Percentiles rank a stretch among this genome's conserved stretches.
Evolutionary conservation across 768 basidiomycete genomes (phyloP).

Genomic region (Boletus subcaerulescens): DNA sequence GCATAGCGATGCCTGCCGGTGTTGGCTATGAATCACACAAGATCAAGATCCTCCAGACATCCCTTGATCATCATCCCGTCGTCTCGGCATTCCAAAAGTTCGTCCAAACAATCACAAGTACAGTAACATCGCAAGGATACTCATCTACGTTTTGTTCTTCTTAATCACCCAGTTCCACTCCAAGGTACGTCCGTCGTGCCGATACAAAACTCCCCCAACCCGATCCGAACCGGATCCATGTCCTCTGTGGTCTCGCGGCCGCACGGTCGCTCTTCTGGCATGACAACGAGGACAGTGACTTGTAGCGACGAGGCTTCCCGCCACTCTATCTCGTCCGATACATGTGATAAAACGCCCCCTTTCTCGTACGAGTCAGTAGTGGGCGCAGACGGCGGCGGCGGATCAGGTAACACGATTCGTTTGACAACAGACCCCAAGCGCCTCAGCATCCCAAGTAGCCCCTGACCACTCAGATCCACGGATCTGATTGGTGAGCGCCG

Average conservation of each 20-base stretch:
- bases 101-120: too few relatives aligned
- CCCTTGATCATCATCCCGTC: too few relatives aligned
- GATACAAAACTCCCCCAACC: slow-evolving; percentile 35
- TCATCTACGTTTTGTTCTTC: neutral
- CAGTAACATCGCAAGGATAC: neutral
- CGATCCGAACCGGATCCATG: slow-evolving; percentile 19
- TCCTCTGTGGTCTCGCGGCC: neutral
- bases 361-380: neutral
- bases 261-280: slow-evolving; percentile 32
- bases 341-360: neutral
- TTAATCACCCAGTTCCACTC: slow-evolving; percentile 4
- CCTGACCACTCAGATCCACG: neutral
- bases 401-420: neutral
- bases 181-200: slow-evolving; percentile 22
- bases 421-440: neutral
- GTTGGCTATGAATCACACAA: too few relatives aligned
- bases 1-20: neutral
- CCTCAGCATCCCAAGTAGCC: neutral
- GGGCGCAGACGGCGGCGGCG: neutral
- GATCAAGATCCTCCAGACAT: too few relatives aligned
- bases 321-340: neutral
- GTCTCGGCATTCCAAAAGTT: too few relatives aligned
- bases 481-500: neutral
- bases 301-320: slow-evolving; percentile 26
- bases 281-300: slow-evolving; percentile 40